These are phyloP conservation scores for Verticillium zaregamsianum DNA, from an alignment of 2,329 filamentous ascomycete genomes.

Conservation along the genomic window DNA sequence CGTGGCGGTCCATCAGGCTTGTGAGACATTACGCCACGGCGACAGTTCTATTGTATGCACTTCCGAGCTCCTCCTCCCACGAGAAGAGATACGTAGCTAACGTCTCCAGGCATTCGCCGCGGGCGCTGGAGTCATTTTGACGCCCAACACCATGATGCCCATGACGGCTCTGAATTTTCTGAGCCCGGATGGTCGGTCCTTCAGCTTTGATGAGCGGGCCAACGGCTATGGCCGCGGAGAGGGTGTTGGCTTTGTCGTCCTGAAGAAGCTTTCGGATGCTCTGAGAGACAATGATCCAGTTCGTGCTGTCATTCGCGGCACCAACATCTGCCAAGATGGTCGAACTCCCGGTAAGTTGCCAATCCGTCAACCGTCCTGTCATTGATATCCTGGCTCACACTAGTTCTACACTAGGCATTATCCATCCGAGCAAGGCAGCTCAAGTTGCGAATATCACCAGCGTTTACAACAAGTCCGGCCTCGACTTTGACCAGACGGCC, in stretches of 20 bases:
- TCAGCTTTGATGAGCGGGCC: conserved; percentile 53
- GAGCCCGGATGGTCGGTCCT: conserved; percentile 44
- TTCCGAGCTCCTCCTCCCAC: neutral
- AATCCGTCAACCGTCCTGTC: neutral
- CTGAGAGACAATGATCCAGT: conserved; percentile 55
- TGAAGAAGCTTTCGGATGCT: conserved; percentile 57
- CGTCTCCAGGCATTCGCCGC: conserved; percentile 39
- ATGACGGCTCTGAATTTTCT: conserved; percentile 52
- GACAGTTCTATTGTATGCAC: conserved; percentile 35
- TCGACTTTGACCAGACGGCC: conserved; percentile 39
- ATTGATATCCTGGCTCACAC: neutral
- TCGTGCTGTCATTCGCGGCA: conserved; percentile 50
- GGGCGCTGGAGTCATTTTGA: conserved; percentile 49
- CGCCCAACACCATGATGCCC: conserved; percentile 50
- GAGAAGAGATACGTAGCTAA: conserved; percentile 10
- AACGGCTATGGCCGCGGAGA: conserved; percentile 64
- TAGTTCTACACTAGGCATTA: conserved; percentile 40
- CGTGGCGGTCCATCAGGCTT: conserved; percentile 49
- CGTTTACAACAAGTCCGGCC: conserved; percentile 40
- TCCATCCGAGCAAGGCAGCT: conserved; percentile 48
- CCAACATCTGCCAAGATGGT: conserved; percentile 54
- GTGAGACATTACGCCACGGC: conserved; percentile 40
- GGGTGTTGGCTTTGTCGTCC: conserved; percentile 53
- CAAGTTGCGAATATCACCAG: conserved; percentile 46
- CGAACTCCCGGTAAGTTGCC: conserved; percentile 40